These are phyloP conservation scores for Flaveria robusta DNA, from an alignment of 129 eudicot species.

Conservation along the genomic window DNA sequence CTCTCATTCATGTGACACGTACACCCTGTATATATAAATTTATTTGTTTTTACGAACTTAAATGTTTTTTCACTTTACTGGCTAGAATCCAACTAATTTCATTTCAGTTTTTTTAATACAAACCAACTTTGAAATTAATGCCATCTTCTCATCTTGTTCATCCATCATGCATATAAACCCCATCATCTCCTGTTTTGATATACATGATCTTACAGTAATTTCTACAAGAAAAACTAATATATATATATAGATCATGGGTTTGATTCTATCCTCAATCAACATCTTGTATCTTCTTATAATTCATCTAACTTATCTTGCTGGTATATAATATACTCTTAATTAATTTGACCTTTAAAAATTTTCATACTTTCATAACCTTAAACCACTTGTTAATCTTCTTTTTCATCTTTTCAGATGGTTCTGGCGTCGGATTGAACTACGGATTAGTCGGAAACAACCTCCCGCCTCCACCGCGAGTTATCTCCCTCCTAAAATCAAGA, in stretches of 20 bases:
- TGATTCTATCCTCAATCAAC: slow-evolving; percentile 16
- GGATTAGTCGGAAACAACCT: slow-evolving; percentile 43
- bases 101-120: neutral
- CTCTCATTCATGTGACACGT: too few species aligned
- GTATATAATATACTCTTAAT: slow-evolving; percentile 7
- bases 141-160: neutral
- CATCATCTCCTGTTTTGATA: neutral
- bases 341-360: too few species aligned
- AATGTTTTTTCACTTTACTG: neutral
- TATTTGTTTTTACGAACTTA: neutral
- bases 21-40: too few species aligned
- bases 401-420: slow-evolving; percentile 24
- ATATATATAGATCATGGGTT: slow-evolving; percentile 25
- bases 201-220: neutral
- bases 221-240: slow-evolving; percentile 3
- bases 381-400: neutral
- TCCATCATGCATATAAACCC: neutral
- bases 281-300: slow-evolving; percentile 19
- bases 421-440: slow-evolving; percentile 38
- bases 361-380: neutral
- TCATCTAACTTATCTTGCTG: slow-evolving; percentile 20
- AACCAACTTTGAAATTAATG: neutral
- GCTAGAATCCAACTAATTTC: neutral
- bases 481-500: slow-evolving; percentile 35
- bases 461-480: slow-evolving; percentile 30